Evolutionary conservation across 2,329 filamentous ascomycete species (phyloP), one percentile per base, ranked within the genome.

Genomic region (Botrytis pseudocinerea): DNA sequence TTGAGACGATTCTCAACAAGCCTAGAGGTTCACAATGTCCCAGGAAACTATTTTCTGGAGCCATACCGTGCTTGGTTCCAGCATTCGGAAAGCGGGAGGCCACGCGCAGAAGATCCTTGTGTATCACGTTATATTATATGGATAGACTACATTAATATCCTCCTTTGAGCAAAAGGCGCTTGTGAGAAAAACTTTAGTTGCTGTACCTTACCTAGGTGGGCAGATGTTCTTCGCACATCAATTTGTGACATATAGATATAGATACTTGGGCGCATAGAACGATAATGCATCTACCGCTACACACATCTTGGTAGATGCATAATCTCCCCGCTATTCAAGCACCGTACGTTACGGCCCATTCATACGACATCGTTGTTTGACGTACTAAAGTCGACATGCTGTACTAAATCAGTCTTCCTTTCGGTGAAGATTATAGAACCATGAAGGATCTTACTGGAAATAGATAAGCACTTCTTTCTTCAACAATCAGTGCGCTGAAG

Each of bases 61-160:
- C 70, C 70, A 64, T 40, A 71, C 72, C 64, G 72, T 75, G 69
- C 72, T 73, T 72, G 44, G 51, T 46, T 72, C 54, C 65, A 59
- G 57, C 65, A 73, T 74, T 76, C 76, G 77, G 76, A 78, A 78
- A 72, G 72, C 77, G 77, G 77, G 76, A 75, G 75, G 65, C 76
- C 76, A 74, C 75, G 76, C 72, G 73, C 70, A 72, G 57, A 54
- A 57, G 42, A 70, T 73, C 77, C 76, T 71, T 75, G 76, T 72
- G 63, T 71, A 78, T 77, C 77, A 77, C 77, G 75, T 77, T 78
- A 76, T 77, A 74, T 70, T 73, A 62, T 62, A 74, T 69, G 38
- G 65, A 72, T 69, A 48, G 35, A 44, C 62, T 60, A 35, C 28
- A 60, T 57, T 57, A 35, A 69, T 46, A 60, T 72, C 57, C 65